phyloP scores from a whole-genome alignment of 2,329 filamentous ascomycete species.

The Fusarium goolgardi region DNA sequence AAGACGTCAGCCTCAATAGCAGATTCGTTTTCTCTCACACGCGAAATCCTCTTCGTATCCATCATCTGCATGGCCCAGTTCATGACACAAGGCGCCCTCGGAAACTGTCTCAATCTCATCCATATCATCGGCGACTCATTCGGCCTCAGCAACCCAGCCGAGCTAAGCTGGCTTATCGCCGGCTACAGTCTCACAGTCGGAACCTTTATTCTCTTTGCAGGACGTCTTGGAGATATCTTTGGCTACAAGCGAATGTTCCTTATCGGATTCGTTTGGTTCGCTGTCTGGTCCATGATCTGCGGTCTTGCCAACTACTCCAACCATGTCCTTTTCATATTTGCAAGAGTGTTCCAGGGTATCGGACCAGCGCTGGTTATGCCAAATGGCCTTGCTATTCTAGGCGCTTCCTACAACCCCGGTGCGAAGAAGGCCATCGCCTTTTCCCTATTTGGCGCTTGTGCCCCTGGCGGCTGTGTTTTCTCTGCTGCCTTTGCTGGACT shows the following conservation, averaged over 20 bases:
- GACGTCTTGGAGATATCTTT: conserved; percentile 67
- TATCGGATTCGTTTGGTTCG: conserved; percentile 65
- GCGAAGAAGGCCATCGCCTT: conserved; percentile 71
- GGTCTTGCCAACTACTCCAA: conserved; percentile 57
- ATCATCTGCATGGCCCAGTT: conserved; percentile 44
- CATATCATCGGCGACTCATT: conserved; percentile 42
- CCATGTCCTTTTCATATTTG: conserved; percentile 60
- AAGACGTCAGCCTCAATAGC: conserved; percentile 41
- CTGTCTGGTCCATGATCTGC: conserved; percentile 62
- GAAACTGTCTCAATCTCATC: conserved; percentile 43
- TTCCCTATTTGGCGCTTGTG: conserved; percentile 59
- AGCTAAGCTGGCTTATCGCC: conserved; percentile 63
- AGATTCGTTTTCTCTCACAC: conserved; percentile 34
- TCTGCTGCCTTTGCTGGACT: conserved; percentile 57
- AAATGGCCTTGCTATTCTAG: conserved; percentile 72
- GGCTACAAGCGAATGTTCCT: conserved; percentile 68
- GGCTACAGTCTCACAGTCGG: conserved; percentile 67
- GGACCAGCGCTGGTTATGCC: conserved; percentile 73
- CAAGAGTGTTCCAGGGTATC: conserved; percentile 68
- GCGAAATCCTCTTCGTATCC: conserved; percentile 37
- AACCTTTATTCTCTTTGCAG: conserved; percentile 68
- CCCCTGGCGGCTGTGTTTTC: conserved; percentile 59
- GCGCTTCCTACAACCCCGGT: conserved; percentile 66
- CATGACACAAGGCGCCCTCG: conserved; percentile 43
- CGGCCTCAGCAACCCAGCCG: conserved; percentile 35